phyloP scores from a whole-genome alignment of 2,329 filamentous ascomycete species.

The Xylaria sp. region DNA sequence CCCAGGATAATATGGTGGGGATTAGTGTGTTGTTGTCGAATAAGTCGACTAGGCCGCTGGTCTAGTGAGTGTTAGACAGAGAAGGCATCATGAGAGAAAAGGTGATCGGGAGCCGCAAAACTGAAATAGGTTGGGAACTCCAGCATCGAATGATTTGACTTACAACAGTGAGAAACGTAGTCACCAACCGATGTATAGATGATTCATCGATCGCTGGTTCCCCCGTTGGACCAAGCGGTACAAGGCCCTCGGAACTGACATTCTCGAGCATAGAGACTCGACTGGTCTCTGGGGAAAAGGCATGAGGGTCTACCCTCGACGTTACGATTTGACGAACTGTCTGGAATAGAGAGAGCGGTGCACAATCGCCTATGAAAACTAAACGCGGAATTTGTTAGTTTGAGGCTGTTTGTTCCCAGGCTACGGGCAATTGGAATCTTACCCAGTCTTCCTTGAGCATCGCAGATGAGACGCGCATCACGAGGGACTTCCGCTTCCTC shows the following conservation, averaged over 20 bases:
- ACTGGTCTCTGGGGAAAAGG: conserved; percentile 63
- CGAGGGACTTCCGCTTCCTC: conserved; percentile 67
- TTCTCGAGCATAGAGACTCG: conserved; percentile 64
- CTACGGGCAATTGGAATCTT: neutral
- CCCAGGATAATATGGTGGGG: conserved; percentile 58
- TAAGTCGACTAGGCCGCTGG: conserved; percentile 61
- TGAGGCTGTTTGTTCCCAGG: neutral
- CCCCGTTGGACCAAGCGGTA: conserved; percentile 26
- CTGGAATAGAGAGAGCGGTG: conserved; percentile 66
- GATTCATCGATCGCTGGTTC: conserved; percentile 42
- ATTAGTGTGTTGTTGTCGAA: conserved; percentile 57
- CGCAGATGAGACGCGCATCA: conserved; percentile 63
- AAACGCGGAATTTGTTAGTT: neutral
- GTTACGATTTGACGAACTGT: conserved; percentile 65
- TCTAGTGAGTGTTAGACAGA: conserved; percentile 41
- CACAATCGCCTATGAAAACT: conserved; percentile 67
- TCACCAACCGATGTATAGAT: conserved; percentile 38
- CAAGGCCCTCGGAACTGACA: conserved; percentile 48
- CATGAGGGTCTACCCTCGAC: conserved; percentile 59
- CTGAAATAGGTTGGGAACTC: neutral
- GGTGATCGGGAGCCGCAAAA: neutral
- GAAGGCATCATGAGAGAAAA: conserved; percentile 17
- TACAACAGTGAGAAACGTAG: conserved; percentile 46
- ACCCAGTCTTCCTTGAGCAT: conserved; percentile 64
- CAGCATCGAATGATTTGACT: conserved; percentile 12